Evolutionary conservation across 495 filamentous ascomycete genomes (phyloP).

Genomic region (Geoglossum glabrum): DNA sequence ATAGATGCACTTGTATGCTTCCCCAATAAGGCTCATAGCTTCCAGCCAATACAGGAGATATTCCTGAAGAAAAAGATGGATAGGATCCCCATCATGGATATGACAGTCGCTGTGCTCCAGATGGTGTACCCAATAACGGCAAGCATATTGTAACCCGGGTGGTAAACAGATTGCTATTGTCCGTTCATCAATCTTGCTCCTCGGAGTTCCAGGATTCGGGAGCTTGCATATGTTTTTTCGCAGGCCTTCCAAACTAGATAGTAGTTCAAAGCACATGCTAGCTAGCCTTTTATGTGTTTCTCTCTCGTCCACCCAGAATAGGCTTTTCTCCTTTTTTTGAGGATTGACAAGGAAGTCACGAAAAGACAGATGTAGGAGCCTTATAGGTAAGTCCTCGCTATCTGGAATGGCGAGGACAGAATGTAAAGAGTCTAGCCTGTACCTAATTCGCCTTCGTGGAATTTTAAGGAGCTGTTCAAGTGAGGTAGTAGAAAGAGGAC

Average conservation of each 20-base stretch:
- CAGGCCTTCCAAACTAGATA: slow-evolving; percentile 12
- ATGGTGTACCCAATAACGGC: no score
- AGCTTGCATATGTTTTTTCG: slow-evolving; percentile 22
- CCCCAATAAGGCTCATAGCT: no score
- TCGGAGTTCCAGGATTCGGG: slow-evolving; percentile 13
- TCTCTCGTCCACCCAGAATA: no score
- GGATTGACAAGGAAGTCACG: slow-evolving; percentile 29
- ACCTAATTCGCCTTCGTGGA: no score
- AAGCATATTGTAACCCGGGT: slow-evolving; percentile 22
- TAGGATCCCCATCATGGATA: background rate
- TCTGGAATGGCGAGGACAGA: slow-evolving; percentile 19
- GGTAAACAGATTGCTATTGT: slow-evolving; percentile 16
- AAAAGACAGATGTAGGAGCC: slow-evolving; percentile 29
- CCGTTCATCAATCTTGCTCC: slow-evolving; percentile 4
- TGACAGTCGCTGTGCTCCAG: slow-evolving; percentile 15
- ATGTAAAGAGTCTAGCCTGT: no score
- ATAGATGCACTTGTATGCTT: background rate
- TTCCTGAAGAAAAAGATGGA: background rate
- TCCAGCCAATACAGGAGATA: background rate
- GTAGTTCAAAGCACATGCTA: slow-evolving; percentile 17
- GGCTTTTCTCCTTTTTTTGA: slow-evolving; percentile 10
- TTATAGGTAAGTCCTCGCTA: slow-evolving; percentile 12
- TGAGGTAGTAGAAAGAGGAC: no score
- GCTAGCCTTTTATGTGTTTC: slow-evolving; percentile 17
- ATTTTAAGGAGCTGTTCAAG: no score